Base-by-base conservation (phyloP, 2,329 filamentous ascomycete genomes). In the Alternaria arbusti region DNA sequence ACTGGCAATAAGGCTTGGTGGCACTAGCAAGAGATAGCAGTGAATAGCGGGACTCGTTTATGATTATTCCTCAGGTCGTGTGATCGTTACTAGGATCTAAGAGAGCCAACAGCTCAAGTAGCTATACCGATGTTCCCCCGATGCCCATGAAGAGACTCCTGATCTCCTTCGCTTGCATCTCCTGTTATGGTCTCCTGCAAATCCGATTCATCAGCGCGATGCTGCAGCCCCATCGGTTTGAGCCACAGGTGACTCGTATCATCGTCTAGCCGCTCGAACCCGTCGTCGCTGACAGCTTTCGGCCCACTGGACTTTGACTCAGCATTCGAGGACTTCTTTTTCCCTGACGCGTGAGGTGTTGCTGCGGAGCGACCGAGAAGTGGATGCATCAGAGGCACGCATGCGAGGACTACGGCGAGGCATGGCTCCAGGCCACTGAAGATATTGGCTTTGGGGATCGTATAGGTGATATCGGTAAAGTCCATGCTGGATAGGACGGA, bases 381-480 rank as follows among this genome's bases (percentile, higher is more conserved):
- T 17, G 51, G 51, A 54, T 26, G 51, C 51, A 54, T 54, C 10
- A 54, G 13, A 20, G 51, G 51, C 17, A 54, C 32, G 25, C 30
- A 54, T 13, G 51, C 51, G 20, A 54, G 51, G 11, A 26, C 17
- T 15, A 54, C 51, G 22, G 51, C 32, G 40, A 54, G 51, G 22
- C 51, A 54, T 22, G 51, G 51, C 51, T 54, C 51, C 5, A 54
- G 20, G 30, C 51, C 30, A 32, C 51, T 54, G 51, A 54, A 43
- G 23, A 54, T 26, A 15, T 54, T 54, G 51, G 51, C 32, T 54
- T 26, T 54, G 17, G 32, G 51, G 51, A 54, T 54, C 7, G 51
- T 54, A 12, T 40, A 54, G 20, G 51, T 43, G 5, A 54, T 54
- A 10, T 54, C 51, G 9, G 51, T 13, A 26, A 54, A 54, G 12